Base-by-base conservation (phyloP, 345 rosid genomes). In the Passiflora organensis region DNA sequence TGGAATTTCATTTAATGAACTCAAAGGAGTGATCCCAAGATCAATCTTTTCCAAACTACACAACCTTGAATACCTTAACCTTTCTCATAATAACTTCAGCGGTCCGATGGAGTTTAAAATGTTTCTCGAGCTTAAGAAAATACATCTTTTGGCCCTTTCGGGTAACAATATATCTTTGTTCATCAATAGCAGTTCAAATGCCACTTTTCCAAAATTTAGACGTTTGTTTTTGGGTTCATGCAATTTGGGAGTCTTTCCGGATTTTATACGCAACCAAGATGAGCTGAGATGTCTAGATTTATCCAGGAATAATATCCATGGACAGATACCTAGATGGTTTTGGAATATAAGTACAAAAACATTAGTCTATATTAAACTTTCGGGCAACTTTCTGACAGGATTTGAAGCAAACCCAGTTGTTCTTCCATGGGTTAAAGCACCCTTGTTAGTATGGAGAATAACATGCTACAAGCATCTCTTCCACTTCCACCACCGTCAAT, bases 11-110 rank as follows among this genome's bases (percentile, higher is more conserved):
- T 6, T 18, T 5, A 73, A 73, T 43, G 12, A 48, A 44, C 32
- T 73, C 10, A 6, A 58, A 23, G 73, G 74, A 16, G 2, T 63
- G 38, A 64, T 73, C 24, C 77, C 70, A 5, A 12, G 10, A 23
- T 63, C 66, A 10, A 23, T 63, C 2, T 59, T 48, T 48, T n/a
- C n/a, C 48, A 68, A 17, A n/a, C 43, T 63, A 4, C 32, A 17
- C 51, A 72, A 68, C 28, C 56, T 60, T 10, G 25, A 43, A 9
- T 0, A 14, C 21, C 32, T 72, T 20, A 8, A 39, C 17, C 36
- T 68, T 11, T 34, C 63, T 1, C 64, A 59, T 1, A 72, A 72
- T 52, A 67, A 56, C 1, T 52, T 72, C 16, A 63, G 47, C 36
- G 56, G 73, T 5, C 42, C 34, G 8, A 8, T 28, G 34, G 34